Conservation (phyloP, 2,329 filamentous ascomycete genomes). For the Epichloe hybrida region DNA sequence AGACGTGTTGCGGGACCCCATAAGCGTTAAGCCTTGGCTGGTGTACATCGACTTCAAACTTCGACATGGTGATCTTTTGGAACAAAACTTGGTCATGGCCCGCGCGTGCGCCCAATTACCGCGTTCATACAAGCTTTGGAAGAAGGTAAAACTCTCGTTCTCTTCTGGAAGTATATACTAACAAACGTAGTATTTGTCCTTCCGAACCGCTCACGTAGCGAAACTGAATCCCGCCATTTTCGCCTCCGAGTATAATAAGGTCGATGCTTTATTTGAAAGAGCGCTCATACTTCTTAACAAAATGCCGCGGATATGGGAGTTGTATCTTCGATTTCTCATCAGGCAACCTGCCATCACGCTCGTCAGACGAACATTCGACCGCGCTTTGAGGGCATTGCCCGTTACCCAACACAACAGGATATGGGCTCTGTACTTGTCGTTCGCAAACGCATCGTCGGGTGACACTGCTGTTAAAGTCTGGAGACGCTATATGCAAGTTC, state of each 20-base stretch:
- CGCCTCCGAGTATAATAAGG: slow-evolving; percentile 73
- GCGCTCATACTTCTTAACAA: slow-evolving; percentile 91
- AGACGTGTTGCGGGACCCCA: slow-evolving; percentile 75
- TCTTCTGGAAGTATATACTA: slow-evolving; percentile 5
- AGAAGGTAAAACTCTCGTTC: slow-evolving; percentile 47
- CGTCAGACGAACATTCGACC: slow-evolving; percentile 80
- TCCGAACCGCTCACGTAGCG: slow-evolving; percentile 68
- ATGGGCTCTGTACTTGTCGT: slow-evolving; percentile 82
- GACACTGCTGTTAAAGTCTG: slow-evolving; percentile 87
- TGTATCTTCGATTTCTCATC: slow-evolving; percentile 85
- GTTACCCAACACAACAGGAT: slow-evolving; percentile 92
- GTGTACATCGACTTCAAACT: slow-evolving; percentile 86
- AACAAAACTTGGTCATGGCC: slow-evolving; percentile 81
- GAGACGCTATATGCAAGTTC: slow-evolving; percentile 92
- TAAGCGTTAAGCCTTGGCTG: slow-evolving; percentile 86
- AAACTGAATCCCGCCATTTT: slow-evolving; percentile 73
- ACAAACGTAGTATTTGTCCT: slow-evolving; percentile 57
- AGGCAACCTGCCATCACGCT: slow-evolving; percentile 83
- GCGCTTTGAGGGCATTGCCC: slow-evolving; percentile 78
- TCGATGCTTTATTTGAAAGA: slow-evolving; percentile 87
- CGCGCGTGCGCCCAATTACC: slow-evolving; percentile 81
- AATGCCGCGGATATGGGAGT: slow-evolving; percentile 97
- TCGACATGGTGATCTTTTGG: slow-evolving; percentile 69
- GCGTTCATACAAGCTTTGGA: slow-evolving; percentile 96
- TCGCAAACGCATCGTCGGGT: slow-evolving; percentile 81